Base-by-base conservation (phyloP, 139 green algal genomes). In the Asterochloris sp. region DNA sequence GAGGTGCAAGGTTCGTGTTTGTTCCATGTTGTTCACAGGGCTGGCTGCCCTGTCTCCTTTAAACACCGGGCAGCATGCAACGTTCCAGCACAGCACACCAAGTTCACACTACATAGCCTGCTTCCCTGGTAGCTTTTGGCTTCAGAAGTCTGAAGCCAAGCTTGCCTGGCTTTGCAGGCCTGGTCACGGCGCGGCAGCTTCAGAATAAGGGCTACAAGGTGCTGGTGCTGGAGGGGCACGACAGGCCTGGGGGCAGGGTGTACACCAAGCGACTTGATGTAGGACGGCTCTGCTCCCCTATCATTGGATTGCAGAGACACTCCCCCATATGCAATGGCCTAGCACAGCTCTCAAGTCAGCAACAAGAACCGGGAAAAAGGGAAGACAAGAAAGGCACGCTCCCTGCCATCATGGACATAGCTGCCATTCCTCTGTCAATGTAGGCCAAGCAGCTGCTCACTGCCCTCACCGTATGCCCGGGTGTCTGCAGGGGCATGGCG, bases 111-210 rank as follows among this genome's bases (percentile, higher is more conserved):
- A 54, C 6, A 6, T 54, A 54, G 38, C 38, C 38, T 54, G 38
- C 38, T 54, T 2, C 6, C 6, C 38, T 54, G 38, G 2, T 6
- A 71, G 19, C 66, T 13, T 26, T 23, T 6, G 2, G 17, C 19
- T 2, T 8, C 66, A 71, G 66, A 71, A 21, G 1, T 71, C 66
- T 26, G 66, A 10, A 2, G 4, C 21, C 6, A 54, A 10, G 19
- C 9, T 6, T 71, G 19, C 21, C 66, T 71, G 66, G 14, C 16
- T 38, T 21, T 62, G 84, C 89, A 84, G 95, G 95, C 23, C 81
- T 98, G 63, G 92, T 92, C 23, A 91, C 94, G n/a, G 95, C 96
- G 12, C 88, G 94, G 64, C 94, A 98, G 88, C 89, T 99, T 74
- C 76, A 88, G 12, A 84, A 84, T 9, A 89, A 89, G n/a, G 96